Evolutionary conservation across 306 rosid species (phyloP).

Genomic region (Acacia acuminata): DNA sequence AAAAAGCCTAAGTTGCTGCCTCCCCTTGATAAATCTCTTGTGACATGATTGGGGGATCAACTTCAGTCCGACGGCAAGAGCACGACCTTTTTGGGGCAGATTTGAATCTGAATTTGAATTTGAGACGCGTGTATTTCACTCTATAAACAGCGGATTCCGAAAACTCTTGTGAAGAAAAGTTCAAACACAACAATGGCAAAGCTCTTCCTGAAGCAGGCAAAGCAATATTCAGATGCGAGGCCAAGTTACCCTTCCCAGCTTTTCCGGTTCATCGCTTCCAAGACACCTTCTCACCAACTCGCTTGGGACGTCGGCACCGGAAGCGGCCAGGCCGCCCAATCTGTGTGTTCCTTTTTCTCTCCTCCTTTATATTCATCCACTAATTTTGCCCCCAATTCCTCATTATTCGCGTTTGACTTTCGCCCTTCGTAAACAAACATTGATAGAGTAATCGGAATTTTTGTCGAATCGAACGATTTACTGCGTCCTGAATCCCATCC

Average conservation of each 20-base stretch:
- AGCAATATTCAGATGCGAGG: conserved; percentile 54
- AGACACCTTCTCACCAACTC: conserved; percentile 54
- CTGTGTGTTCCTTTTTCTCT: conserved; percentile 29
- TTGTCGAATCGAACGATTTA: too few relatives aligned
- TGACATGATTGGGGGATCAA: too few relatives aligned
- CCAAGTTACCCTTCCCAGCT: conserved; percentile 63
- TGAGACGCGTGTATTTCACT: neutral
- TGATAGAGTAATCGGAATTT: too few relatives aligned
- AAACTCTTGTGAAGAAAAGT: neutral
- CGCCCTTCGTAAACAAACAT: too few relatives aligned
- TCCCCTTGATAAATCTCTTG: neutral
- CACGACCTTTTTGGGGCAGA: too few relatives aligned
- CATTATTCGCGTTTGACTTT: too few relatives aligned
- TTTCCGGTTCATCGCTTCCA: conserved; percentile 70
- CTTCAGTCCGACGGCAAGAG: too few relatives aligned
- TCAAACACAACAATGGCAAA: conserved; percentile 28
- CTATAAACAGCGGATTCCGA: neutral
- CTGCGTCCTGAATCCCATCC: neutral
- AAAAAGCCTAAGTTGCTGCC: neutral
- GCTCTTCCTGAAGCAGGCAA: conserved; percentile 54
- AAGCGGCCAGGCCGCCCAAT: conserved; percentile 82
- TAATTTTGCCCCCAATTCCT: too few relatives aligned
- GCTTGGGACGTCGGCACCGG: conserved; percentile 93
- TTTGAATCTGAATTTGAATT: too few relatives aligned
- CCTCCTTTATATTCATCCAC: too few relatives aligned